Base-by-base conservation (phyloP, 78 protist species). In the Chrysochromulina parva region DNA sequence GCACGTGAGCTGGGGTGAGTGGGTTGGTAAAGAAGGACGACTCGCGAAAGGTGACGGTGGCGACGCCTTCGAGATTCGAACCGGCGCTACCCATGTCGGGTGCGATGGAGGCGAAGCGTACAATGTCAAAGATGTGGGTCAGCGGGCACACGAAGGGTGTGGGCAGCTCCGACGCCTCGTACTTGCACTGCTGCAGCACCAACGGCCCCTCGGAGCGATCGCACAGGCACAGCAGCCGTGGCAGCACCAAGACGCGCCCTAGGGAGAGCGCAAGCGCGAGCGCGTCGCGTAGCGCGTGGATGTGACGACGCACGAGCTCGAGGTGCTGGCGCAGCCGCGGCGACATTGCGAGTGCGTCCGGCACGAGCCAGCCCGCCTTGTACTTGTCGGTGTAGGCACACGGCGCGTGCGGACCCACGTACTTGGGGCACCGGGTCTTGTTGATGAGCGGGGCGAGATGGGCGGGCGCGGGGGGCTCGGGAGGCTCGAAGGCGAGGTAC, bases 251-350 rank as follows among this genome's bases (percentile, higher is more conserved):
- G 3, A 19, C 14, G 55, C 82, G 82, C 28, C 24, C 24, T 24
- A 74, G 82, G 11, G 26, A 24, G 28, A 1, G 14, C 16, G 82
- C 58, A 0, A 74, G 14, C 3, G 55, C 82, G 57, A 74, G 50
- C 54, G 82, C 82, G 11, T 74, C 82, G 53, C 82, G 82, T 11
- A 74, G 57, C 55, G 82, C 82, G 14, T 48, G 55, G 22, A 74
- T 4, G n/a, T 74, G 82, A 53, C 82, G 53, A 3, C 82, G 53
- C 57, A 74, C 57, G 14, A 74, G 55, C 82, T 74, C 82, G 55
- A 74, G 82, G 55, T 74, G 82, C 57, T 53, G 57, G n/a, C 55
- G 82, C 28, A 74, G 53, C n/a, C 82, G 53, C 6, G 82, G 82
- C 82, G 82, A 74, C 17, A 3, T 53, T 16, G 13, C 14, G 26